Evolutionary conservation across 192 early-diverging fungal genomes (phyloP), one percentile per base, ranked within the genome.

Genomic region (Rhizophagus clarus): DNA sequence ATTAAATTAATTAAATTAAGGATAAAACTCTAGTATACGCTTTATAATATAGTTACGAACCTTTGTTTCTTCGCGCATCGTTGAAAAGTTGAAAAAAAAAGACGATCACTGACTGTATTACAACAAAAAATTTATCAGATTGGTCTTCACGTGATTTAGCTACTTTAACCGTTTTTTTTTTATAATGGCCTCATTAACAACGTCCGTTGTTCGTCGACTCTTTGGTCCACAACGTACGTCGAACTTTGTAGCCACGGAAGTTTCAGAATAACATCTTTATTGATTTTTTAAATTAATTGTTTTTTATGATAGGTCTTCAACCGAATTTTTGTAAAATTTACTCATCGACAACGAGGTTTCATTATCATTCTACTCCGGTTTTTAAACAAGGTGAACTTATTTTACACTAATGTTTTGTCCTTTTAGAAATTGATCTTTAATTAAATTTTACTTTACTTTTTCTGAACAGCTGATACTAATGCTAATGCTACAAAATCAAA

Each of bases 21-120:
- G 12, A 20, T 31, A 7, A 40, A 40, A 51, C 26, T 10, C 3
- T 56, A 20, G 34, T 26, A 17, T 8, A 45, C 24, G 42, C 26
- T n/a, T 14, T 26, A 22, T 31, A 17, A 31, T 40, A 34, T 5
- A 0, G 22, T 5, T 56, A 17, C 37, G 28, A 42, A 77, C 75
- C 62, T 77, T 77, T 40, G 75, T 77, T 77, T 77, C 75, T 77
- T 77, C 75, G 10, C 40, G 60, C 75, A 77, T 77, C 45, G 51
- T 56, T 17, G 20, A 56, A 56, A 51, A 22, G 20, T 22, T 22
- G 15, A 22, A 56, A 22, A 22, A 49, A 56, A 56, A 56, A 56
- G 37, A 40, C 37, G 37, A 40, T 40, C 37, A 4, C 11, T 12
- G 1, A 56, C 6, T 56, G 51, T 22, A 22, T 1, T 45, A 45